phyloP scores from a whole-genome alignment of 306 rosid genomes.

The Trichosanthes cucumerina region DNA sequence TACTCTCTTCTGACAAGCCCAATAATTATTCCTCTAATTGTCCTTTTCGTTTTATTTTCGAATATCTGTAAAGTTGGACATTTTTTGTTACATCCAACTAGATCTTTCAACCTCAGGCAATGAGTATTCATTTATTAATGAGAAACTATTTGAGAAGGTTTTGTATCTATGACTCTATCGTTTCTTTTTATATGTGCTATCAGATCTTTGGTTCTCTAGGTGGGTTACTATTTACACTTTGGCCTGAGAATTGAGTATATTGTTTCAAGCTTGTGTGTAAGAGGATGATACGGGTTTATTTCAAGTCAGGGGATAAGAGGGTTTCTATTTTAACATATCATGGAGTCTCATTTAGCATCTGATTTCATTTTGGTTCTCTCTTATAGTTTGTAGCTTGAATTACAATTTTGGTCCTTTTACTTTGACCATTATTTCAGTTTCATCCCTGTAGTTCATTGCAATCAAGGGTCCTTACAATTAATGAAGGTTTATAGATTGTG shows the following conservation, averaged over 20 bases:
- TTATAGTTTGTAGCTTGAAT: background rate
- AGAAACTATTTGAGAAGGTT: background rate
- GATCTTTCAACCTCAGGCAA: background rate
- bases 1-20: background rate
- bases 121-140: background rate
- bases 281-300: background rate
- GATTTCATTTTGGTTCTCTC: background rate
- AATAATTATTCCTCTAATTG: background rate
- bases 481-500: background rate
- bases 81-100: background rate
- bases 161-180: background rate
- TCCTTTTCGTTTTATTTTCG: background rate
- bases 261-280: background rate
- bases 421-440: background rate
- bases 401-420: background rate
- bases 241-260: background rate
- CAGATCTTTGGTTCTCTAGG: background rate
- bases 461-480: background rate
- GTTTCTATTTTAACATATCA: background rate
- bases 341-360: background rate
- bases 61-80: background rate
- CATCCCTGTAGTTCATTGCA: background rate
- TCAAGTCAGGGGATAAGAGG: background rate
- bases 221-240: background rate
- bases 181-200: background rate